Base-by-base conservation (phyloP, 129 eudicot genomes). In the Heracleum sosnowskyi region DNA sequence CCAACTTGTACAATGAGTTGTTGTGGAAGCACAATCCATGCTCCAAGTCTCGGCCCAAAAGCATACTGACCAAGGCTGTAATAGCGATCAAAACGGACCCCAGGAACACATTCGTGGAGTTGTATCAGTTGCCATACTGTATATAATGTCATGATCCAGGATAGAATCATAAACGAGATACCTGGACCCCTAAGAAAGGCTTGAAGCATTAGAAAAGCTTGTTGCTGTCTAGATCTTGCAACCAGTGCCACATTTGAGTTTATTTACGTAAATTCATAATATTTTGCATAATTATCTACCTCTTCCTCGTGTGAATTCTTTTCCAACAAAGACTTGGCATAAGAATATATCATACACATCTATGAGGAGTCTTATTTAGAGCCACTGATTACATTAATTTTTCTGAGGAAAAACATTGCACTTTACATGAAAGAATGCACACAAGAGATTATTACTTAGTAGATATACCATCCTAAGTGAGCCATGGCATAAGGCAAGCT, bases 401-500 rank as follows among this genome's bases (percentile, higher is more conserved):
- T 60, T 51, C 60, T 16, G 6, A 11, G 6, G 69, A 11, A 60
- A 60, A 60, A 60, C 69, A 60, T n/a, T 26, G 34, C 69, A 60
- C 10, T 6, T 20, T 51, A 51, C 60, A 51, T 51, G 37, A 13
- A 13, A 29, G 15, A 1, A 62, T 26, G 36, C 4, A 63, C 17
- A 63, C 7, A 12, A 63, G 40, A 31, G 11, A 33, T 11, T 15
- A 4, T 6, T 11, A 5, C 4, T 44, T 35, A 11, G 36, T 57
- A 64, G 39, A 31, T 31, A 26, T 86, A 91, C 98, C 97, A 94
- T 90, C 98, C 97, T 42, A 94, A 85, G 86, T 94, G 83, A 41
- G 98, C 91, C 93, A 94, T 91, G 73, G 98, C 98, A 75, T 88
- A 89, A 40, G 97, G 98, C 78, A 94, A 82, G 89, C 98, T 87